Evolutionary conservation across 2,329 filamentous ascomycete genomes (phyloP).

Genomic region (Exophiala sp.): DNA sequence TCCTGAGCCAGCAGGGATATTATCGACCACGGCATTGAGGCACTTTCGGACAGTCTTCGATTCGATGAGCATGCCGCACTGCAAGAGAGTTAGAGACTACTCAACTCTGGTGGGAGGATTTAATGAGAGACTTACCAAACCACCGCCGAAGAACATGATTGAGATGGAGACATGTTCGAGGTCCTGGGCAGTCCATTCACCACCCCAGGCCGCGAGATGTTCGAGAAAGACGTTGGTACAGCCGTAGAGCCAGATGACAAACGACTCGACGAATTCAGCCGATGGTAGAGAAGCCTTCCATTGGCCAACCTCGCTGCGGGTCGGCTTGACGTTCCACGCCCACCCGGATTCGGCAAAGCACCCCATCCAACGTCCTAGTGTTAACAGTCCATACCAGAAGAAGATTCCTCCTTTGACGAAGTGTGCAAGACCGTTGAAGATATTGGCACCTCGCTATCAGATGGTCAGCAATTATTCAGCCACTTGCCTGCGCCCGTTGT

Average conservation of each 20-base stretch:
- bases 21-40: slow-evolving; percentile 48
- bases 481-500: neutral
- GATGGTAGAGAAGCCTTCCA: slow-evolving; percentile 63
- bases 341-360: slow-evolving; percentile 88
- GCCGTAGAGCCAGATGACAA: slow-evolving; percentile 86
- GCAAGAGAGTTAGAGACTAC: slow-evolving; percentile 6
- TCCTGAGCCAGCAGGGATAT: slow-evolving; percentile 35
- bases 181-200: slow-evolving; percentile 71
- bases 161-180: slow-evolving; percentile 92
- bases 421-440: slow-evolving; percentile 86
- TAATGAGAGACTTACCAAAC: slow-evolving; percentile 56
- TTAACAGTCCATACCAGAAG: slow-evolving; percentile 86
- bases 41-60: slow-evolving; percentile 63
- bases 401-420: slow-evolving; percentile 95
- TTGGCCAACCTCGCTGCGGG: slow-evolving; percentile 53
- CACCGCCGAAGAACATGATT: slow-evolving; percentile 88
- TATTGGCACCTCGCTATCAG: slow-evolving; percentile 45
- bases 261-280: slow-evolving; percentile 85
- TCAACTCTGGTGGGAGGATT: neutral
- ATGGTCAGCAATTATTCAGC: slow-evolving; percentile 8
- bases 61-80: slow-evolving; percentile 82
- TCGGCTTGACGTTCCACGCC: slow-evolving; percentile 87
- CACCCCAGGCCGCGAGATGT: slow-evolving; percentile 71
- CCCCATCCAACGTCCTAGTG: slow-evolving; percentile 83
- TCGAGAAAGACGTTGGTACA: slow-evolving; percentile 88